A percentile compares a stretch with the other conserved stretches of the same genome.
These are phyloP conservation scores for Globisporangium radiosum DNA, from an alignment of 352 stramenopile genomes.

Conservation along the genomic window DNA sequence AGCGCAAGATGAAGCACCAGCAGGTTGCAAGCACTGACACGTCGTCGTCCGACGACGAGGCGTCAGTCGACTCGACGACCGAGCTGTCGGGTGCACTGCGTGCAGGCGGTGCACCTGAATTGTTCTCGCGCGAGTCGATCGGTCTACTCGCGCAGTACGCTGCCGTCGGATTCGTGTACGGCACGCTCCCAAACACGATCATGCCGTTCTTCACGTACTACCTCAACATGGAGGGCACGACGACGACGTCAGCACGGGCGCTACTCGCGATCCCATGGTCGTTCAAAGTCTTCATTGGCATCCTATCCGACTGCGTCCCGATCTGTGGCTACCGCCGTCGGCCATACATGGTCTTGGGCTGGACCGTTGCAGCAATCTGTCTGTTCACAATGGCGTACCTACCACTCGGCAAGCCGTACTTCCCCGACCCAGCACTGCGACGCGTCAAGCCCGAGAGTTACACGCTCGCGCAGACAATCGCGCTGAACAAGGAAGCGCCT, in stretches of 20 bases:
- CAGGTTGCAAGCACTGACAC: background rate
- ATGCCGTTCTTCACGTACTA: slow-evolving; percentile 43
- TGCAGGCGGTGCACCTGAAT: slow-evolving; percentile 22
- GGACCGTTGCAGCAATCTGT: slow-evolving; percentile 27
- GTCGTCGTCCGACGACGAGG: background rate
- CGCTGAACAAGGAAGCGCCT: slow-evolving; percentile 29
- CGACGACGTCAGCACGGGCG: slow-evolving; percentile 31
- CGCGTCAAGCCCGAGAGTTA: slow-evolving; percentile 22
- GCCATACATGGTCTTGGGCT: slow-evolving; percentile 52
- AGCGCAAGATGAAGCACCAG: background rate
- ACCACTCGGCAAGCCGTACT: slow-evolving; percentile 32
- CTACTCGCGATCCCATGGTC: slow-evolving; percentile 43
- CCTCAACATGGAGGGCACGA: slow-evolving; percentile 37
- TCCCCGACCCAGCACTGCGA: slow-evolving; percentile 21
- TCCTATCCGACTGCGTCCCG: slow-evolving; percentile 41
- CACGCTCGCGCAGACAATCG: slow-evolving; percentile 18
- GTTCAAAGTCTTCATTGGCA: slow-evolving; percentile 50
- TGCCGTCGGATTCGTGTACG: slow-evolving; percentile 34
- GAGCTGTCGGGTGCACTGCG: slow-evolving; percentile 23
- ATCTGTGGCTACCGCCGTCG: slow-evolving; percentile 46
- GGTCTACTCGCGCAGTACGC: slow-evolving; percentile 43
- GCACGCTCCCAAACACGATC: slow-evolving; percentile 32
- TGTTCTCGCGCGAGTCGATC: slow-evolving; percentile 31
- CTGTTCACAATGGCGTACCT: slow-evolving; percentile 40
- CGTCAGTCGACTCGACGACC: background rate